Conservation (phyloP, 768 basidiomycete species). For the Phaeolepiota aurea region DNA sequence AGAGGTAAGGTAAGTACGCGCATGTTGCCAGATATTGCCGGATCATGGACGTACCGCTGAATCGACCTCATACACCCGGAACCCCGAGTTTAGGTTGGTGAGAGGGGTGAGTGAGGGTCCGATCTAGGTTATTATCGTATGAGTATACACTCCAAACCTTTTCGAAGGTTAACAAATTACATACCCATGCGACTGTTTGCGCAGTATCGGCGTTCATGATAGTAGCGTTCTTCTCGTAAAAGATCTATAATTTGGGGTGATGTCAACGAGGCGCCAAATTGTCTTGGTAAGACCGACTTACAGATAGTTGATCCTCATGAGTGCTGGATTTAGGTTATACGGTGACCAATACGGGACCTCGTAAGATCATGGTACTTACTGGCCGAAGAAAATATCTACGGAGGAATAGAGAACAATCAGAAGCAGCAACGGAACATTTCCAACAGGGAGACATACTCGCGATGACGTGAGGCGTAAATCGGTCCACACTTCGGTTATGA, state of each 20-base stretch:
- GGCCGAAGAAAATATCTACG: slow-evolving; percentile 69
- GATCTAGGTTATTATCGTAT: slow-evolving; percentile 28
- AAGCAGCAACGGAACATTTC: too few species aligned
- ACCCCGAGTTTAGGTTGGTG: slow-evolving; percentile 69
- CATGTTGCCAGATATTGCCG: not conserved
- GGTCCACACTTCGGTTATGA: slow-evolving; percentile 45
- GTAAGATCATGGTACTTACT: slow-evolving; percentile 28
- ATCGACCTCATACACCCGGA: slow-evolving; percentile 66
- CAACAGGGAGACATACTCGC: slow-evolving; percentile 60
- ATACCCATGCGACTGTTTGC: slow-evolving; percentile 34
- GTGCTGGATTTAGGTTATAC: too few species aligned
- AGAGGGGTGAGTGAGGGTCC: slow-evolving; percentile 64
- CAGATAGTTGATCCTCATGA: slow-evolving; percentile 66
- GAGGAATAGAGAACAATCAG: slow-evolving; percentile 8
- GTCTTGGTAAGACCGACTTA: too few species aligned
- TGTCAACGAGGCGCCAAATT: too few species aligned
- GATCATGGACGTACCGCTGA: slow-evolving; percentile 40
- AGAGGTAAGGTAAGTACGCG: not conserved
- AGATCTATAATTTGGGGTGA: too few species aligned
- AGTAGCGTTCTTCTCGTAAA: slow-evolving; percentile 67
- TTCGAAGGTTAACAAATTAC: slow-evolving; percentile 3
- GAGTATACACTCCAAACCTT: not conserved
- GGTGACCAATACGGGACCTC: too few species aligned
- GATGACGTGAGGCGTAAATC: slow-evolving; percentile 73
- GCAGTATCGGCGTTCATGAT: slow-evolving; percentile 48